A percentile compares a stretch with the other conserved stretches of the same genome.
phyloP scores from a whole-genome alignment of 2,329 filamentous ascomycete species.

The Aureobasidium sp. region DNA sequence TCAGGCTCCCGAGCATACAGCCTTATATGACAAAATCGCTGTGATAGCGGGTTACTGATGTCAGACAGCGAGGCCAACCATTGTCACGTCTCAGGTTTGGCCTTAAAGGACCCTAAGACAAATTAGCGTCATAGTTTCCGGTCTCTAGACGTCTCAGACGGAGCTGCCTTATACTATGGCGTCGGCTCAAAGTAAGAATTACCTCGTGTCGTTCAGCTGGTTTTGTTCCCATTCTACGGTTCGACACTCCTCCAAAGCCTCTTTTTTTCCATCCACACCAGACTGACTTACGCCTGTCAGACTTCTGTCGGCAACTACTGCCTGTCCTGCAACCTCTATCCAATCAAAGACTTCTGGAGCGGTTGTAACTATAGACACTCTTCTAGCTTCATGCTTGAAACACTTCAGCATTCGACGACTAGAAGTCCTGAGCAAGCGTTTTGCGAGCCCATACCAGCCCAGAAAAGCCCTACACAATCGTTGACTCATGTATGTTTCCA shows the following conservation, averaged over 20 bases:
- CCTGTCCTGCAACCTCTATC: neutral
- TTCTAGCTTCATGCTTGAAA: constrained; percentile 3
- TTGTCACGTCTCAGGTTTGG: constrained; percentile 13
- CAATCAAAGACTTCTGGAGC: neutral
- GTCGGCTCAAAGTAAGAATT: neutral
- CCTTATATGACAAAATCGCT: neutral
- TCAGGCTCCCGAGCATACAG: neutral
- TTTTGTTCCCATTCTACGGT: neutral
- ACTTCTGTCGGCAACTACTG: neutral
- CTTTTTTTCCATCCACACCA: neutral
- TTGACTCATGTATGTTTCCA: neutral
- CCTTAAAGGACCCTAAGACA: constrained; percentile 9
- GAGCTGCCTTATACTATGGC: constrained; percentile 11
- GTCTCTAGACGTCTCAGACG: neutral
- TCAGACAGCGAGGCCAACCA: constrained; percentile 3
- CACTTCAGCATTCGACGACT: neutral
- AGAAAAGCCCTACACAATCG: neutral
- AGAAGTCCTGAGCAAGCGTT: neutral
- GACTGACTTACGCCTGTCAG: neutral
- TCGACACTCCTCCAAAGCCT: neutral
- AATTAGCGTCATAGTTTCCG: constrained; percentile 9
- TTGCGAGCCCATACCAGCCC: no score
- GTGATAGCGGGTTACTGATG: constrained; percentile 1
- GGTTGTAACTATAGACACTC: neutral
- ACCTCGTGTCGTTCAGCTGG: constrained; percentile 2